Base-by-base conservation (phyloP, 1,284 basidiomycete species). In the Apiotrichum siamense region DNA sequence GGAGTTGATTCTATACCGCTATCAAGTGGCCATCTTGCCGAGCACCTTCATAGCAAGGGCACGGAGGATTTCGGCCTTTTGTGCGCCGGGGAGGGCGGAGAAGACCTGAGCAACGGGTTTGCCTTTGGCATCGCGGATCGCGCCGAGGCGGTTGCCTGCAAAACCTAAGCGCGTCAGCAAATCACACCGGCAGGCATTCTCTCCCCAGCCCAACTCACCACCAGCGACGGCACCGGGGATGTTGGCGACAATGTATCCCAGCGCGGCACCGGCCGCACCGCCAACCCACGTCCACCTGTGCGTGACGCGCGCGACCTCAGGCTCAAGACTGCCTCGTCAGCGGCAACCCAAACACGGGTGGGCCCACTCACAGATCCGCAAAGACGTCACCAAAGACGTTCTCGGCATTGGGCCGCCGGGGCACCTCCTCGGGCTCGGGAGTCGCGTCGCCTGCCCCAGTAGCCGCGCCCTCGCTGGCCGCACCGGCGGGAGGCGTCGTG, bases 101-200 rank as follows among this genome's bases (percentile, higher is more conserved):
- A 98, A 98, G n/a, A 97, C 94, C 18, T 85, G 79, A 11, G 87
- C 88, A 21, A 96, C 90, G 56, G 84, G 85, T 78, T 88, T 90
- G n/a, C 78, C 91, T 76, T 94, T 94, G 2, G 91, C 91, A 64
- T 96, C 91, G 47, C 91, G 79, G 47, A 96, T 79, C 2, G 88
- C 88, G 41, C 91, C 91, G 32, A 94, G 74, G 17, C 86, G 78
- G 64, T 90, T 91, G 0, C 91, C 91, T 0, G 87, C 87, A 61
- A 86, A 82, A 21, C 42, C 32, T 32, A 12, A n/a, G n/a, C n/a
- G 13, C 27, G 26, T 43, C 21, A 35, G 26, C n/a, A n/a, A n/a
- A n/a, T n/a, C n/a, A n/a, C n/a, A n/a, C n/a, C n/a, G n/a, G n/a
- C 11, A 32, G 7, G 33, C 33, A 17, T n/a, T 20, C 40, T 18